These are phyloP conservation scores for Sugiyamaella mastotermitis DNA, from an alignment of 805 yeast species.

Conservation along the genomic window DNA sequence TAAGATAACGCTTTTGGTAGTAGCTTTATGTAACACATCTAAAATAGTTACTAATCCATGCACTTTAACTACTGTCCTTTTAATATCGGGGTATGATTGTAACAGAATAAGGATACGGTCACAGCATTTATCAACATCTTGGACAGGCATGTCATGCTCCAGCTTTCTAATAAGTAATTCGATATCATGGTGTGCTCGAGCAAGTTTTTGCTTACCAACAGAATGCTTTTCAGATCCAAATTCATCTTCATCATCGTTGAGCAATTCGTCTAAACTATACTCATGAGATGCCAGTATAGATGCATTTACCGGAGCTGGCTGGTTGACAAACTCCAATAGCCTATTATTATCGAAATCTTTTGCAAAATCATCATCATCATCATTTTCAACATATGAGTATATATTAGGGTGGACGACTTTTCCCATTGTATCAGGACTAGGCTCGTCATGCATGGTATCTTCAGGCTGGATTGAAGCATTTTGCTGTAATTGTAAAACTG, in stretches of 20 bases:
- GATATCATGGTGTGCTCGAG: too few relatives aligned
- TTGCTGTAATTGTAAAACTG: too few relatives aligned
- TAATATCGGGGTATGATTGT: slow-evolving; percentile 15
- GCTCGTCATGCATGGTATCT: background rate
- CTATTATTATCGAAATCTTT: slow-evolving; percentile 12
- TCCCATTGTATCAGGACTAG: background rate
- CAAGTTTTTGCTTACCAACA: too few relatives aligned
- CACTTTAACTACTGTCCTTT: slow-evolving; percentile 13
- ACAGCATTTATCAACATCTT: too few relatives aligned
- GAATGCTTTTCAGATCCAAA: too few relatives aligned
- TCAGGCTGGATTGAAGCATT: too few relatives aligned
- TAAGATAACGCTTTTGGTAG: slow-evolving; percentile 5
- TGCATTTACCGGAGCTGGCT: background rate
- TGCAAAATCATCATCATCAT: slow-evolving; percentile 19
- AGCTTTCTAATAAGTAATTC: too few relatives aligned
- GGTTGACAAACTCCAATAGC: background rate
- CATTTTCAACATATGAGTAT: slow-evolving; percentile 8
- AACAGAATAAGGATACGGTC: slow-evolving; percentile 3
- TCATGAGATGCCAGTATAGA: too few relatives aligned
- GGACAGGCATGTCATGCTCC: too few relatives aligned
- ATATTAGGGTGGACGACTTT: slow-evolving; percentile 1
- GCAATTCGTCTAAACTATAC: too few relatives aligned
- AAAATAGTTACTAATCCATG: slow-evolving; percentile 22
- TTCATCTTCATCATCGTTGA: too few relatives aligned
- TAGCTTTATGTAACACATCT: slow-evolving; percentile 12